These are phyloP conservation scores for Curvularia eragrostidis DNA, from an alignment of 2,329 filamentous ascomycete genomes.

Conservation along the genomic window DNA sequence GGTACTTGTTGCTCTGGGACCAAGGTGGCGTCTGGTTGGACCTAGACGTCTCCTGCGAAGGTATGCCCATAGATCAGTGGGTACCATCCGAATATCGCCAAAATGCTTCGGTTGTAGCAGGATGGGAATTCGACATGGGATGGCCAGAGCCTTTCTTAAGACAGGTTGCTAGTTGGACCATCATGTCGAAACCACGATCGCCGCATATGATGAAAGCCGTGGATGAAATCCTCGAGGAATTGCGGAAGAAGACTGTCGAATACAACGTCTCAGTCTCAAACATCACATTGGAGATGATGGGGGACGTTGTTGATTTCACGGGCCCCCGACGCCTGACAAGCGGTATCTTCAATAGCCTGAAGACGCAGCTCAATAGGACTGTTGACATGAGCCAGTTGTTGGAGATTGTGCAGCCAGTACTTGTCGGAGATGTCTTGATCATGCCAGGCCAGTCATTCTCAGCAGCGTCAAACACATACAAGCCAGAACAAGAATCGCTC, in stretches of 20 bases:
- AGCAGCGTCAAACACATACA: constrained; percentile 22
- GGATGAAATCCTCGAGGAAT: constrained; percentile 32
- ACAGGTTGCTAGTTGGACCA: constrained; percentile 44
- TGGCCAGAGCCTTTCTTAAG: constrained; percentile 23
- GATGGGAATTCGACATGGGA: constrained; percentile 49
- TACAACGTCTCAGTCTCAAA: constrained; percentile 23
- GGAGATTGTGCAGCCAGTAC: constrained; percentile 31
- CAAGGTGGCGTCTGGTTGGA: constrained; percentile 54
- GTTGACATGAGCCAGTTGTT: constrained; percentile 28
- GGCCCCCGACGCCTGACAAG: constrained; percentile 37
- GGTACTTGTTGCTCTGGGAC: constrained; percentile 51
- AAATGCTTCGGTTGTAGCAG: constrained; percentile 46
- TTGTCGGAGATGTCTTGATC: constrained; percentile 39
- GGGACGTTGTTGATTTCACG: constrained; percentile 41
- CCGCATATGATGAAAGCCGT: constrained; percentile 37
- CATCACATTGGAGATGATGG: constrained; percentile 29
- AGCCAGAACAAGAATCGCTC: constrained; percentile 3
- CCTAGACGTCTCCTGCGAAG: constrained; percentile 50
- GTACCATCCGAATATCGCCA: constrained; percentile 45
- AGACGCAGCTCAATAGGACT: constrained; percentile 15
- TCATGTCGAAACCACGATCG: constrained; percentile 35
- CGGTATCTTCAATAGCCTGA: constrained; percentile 36
- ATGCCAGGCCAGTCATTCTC: constrained; percentile 28
- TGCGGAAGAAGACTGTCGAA: constrained; percentile 20
- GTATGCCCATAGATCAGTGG: constrained; percentile 45